Conservation (phyloP, 495 filamentous ascomycete genomes). For the Trypethelium eluteriae region DNA sequence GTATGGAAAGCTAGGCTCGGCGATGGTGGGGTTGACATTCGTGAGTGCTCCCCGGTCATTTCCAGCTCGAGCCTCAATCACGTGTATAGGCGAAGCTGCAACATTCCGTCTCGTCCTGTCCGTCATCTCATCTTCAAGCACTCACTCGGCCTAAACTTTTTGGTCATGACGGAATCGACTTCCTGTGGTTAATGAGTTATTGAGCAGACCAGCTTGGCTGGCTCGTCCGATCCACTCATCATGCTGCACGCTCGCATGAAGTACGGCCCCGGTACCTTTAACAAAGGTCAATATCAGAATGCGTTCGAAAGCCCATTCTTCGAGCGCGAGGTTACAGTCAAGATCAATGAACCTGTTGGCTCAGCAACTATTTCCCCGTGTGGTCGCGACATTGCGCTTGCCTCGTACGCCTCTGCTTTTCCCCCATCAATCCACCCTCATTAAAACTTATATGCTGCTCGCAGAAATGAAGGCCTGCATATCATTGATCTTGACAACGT, state of each 20-base stretch:
- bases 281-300: slow-evolving; percentile 5
- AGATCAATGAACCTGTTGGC: slow-evolving; percentile 68
- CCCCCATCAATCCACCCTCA: slow-evolving; percentile 19
- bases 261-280: background rate
- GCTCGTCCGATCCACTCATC: background rate
- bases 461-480: slow-evolving; percentile 69
- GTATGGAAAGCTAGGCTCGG: background rate
- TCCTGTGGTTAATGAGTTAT: background rate
- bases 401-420: slow-evolving; percentile 52
- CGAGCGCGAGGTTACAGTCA: slow-evolving; percentile 72
- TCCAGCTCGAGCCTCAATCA: background rate
- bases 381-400: slow-evolving; percentile 85
- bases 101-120: background rate
- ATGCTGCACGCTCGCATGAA: slow-evolving; percentile 6
- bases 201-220: background rate
- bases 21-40: background rate
- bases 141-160: background rate
- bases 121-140: background rate
- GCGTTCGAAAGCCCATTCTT: slow-evolving; percentile 83
- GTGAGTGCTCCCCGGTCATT: background rate
- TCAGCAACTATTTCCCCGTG: slow-evolving; percentile 85
- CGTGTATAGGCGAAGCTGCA: background rate
- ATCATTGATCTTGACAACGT: slow-evolving; percentile 92
- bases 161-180: slow-evolving; percentile 8
- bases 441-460: slow-evolving; percentile 8